Percentiles rank a stretch among this genome's conserved stretches.
phyloP scores from a whole-genome alignment of 129 eudicot species.

The Chrysanthemum seticuspe region DNA sequence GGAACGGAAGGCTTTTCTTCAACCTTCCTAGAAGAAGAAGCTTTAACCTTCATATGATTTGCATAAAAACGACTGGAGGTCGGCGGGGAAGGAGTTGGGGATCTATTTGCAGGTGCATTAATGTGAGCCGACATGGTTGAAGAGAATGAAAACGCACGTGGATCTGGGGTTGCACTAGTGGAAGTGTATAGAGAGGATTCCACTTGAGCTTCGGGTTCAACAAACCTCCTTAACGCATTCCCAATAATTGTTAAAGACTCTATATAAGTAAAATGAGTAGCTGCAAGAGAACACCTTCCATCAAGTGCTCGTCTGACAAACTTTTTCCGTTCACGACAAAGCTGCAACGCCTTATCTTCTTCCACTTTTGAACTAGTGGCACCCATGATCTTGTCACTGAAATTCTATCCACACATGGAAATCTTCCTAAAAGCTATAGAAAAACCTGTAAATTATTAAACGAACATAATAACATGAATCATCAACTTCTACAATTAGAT shows the following conservation, averaged over 20 bases:
- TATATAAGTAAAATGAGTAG: slow-evolving; percentile 76
- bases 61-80: slow-evolving; percentile 47
- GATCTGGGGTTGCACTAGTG: slow-evolving; percentile 63
- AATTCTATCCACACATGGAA: slow-evolving; percentile 23
- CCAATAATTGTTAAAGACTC: slow-evolving; percentile 65
- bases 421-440: slow-evolving; percentile 20
- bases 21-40: slow-evolving; percentile 64
- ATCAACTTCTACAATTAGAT: too few relatives aligned
- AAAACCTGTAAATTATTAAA: too few relatives aligned
- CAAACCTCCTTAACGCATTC: slow-evolving; percentile 65
- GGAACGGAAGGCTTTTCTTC: slow-evolving; percentile 74
- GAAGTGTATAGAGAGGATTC: slow-evolving; percentile 53
- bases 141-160: slow-evolving; percentile 51
- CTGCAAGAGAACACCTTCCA: slow-evolving; percentile 90
- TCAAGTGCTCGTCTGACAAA: slow-evolving; percentile 88
- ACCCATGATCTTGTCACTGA: slow-evolving; percentile 54
- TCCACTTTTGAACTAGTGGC: slow-evolving; percentile 76
- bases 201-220: slow-evolving; percentile 57
- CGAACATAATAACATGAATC: too few relatives aligned
- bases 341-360: slow-evolving; percentile 86
- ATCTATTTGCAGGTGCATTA: slow-evolving; percentile 39
- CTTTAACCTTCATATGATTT: slow-evolving; percentile 73
- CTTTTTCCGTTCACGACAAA: slow-evolving; percentile 90
- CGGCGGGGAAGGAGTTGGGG: slow-evolving; percentile 78
- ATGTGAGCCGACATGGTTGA: slow-evolving; percentile 57